These are phyloP conservation scores for Hura crepitans DNA, from an alignment of 441 rosid species.

Conservation along the genomic window DNA sequence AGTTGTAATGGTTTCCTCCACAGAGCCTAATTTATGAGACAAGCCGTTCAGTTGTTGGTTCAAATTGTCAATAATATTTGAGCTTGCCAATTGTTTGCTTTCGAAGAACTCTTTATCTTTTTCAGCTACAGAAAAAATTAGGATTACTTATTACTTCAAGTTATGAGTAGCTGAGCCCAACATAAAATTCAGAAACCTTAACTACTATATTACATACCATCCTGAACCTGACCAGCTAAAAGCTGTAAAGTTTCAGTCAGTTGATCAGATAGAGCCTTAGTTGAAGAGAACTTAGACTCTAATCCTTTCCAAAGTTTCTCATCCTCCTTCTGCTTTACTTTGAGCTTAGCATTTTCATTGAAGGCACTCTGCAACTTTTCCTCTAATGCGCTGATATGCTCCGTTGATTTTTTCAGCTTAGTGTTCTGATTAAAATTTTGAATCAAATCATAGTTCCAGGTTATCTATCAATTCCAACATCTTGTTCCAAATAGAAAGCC, in stretches of 20 bases:
- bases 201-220: conserved; percentile 40
- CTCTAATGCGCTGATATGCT: conserved; percentile 57
- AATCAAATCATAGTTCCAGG: conserved; percentile 16
- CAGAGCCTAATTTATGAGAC: conserved; percentile 47
- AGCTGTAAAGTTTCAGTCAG: conserved; percentile 78
- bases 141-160: conserved; percentile 17
- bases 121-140: conserved; percentile 54
- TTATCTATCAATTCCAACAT: neutral
- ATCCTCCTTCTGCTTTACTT: conserved; percentile 81
- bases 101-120: conserved; percentile 59
- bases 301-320: conserved; percentile 91
- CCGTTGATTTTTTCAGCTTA: conserved; percentile 71
- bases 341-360: conserved; percentile 85
- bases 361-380: conserved; percentile 83
- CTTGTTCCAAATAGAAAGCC: neutral
- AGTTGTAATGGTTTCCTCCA: conserved; percentile 48
- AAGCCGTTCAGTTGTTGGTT: conserved; percentile 50
- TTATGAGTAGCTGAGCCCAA: conserved; percentile 15
- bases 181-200: conserved; percentile 14
- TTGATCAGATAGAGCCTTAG: conserved; percentile 75
- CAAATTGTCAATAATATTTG: conserved; percentile 50
- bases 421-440: conserved; percentile 41
- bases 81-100: conserved; percentile 45
- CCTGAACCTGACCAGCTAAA: conserved; percentile 71
- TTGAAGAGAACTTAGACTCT: conserved; percentile 85